Conservation (phyloP, 148 eudicot species). For the Rhododendron williamsianum region DNA sequence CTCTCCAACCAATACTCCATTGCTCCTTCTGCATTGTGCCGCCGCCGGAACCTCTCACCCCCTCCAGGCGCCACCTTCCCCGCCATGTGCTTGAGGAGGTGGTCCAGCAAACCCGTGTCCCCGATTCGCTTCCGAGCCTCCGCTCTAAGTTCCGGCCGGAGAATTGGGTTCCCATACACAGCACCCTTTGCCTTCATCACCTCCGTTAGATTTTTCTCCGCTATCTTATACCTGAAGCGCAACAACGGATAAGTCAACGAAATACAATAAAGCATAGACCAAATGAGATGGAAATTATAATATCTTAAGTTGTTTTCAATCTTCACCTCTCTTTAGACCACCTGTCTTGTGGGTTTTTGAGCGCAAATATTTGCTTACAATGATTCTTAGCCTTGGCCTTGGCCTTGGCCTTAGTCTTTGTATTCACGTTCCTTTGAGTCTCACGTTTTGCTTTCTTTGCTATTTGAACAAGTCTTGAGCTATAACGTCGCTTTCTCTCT, state of each 20-base stretch:
- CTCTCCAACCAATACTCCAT: slow-evolving; percentile 97
- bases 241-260: not conserved
- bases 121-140: slow-evolving; percentile 87
- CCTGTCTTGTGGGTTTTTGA: slow-evolving; percentile 25
- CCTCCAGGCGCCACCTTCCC: slow-evolving; percentile 87
- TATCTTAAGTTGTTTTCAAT: not conserved
- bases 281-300: not conserved
- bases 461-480: slow-evolving; percentile 12
- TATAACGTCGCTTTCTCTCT: not conserved
- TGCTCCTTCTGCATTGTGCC: slow-evolving; percentile 86
- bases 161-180: slow-evolving; percentile 53
- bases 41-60: slow-evolving; percentile 59
- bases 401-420: not conserved
- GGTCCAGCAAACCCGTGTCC: slow-evolving; percentile 89
- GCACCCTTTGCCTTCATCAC: slow-evolving; percentile 81
- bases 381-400: not conserved
- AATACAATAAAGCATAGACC: not conserved
- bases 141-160: slow-evolving; percentile 63
- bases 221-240: slow-evolving; percentile 47
- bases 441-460: not conserved
- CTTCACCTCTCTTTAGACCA: slow-evolving; percentile 47
- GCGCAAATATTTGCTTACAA: not conserved
- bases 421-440: not conserved
- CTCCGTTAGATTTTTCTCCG: slow-evolving; percentile 67
- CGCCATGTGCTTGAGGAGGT: slow-evolving; percentile 92